These are phyloP conservation scores for Tribonema minus DNA, from an alignment of 108 stramenopile genomes.

Conservation along the genomic window DNA sequence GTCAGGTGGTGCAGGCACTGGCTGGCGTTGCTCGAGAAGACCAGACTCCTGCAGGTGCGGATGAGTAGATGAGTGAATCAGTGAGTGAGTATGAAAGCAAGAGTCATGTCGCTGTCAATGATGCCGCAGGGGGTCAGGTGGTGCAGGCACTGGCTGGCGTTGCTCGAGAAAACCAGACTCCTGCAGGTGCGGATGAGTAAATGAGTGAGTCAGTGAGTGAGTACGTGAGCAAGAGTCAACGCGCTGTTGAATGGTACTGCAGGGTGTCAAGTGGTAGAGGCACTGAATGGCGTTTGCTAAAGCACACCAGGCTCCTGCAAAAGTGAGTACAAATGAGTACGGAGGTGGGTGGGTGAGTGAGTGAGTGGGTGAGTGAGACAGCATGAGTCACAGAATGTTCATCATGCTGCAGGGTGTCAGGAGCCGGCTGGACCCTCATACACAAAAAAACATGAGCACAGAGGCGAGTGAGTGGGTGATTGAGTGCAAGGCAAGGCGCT, in stretches of 20 bases:
- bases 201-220: not conserved
- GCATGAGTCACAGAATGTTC: no score
- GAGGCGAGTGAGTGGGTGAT: no score
- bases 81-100: not conserved
- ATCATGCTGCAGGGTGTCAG: no score
- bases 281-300: not conserved
- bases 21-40: not conserved
- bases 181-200: not conserved
- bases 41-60: conserved; percentile 21
- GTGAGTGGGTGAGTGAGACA: no score
- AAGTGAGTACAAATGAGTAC: not conserved
- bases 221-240: not conserved
- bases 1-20: not conserved
- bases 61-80: not conserved
- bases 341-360: not conserved
- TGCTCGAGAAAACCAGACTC: conserved; percentile 18
- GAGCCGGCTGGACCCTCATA: no score
- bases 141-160: not conserved
- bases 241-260: not conserved
- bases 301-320: conserved; percentile 15
- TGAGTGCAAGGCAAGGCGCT: no score
- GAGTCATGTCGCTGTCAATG: not conserved
- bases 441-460: no score
- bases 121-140: not conserved
- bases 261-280: not conserved